Base-by-base conservation (phyloP, 495 filamentous ascomycete genomes). In the Cercophora sp. region DNA sequence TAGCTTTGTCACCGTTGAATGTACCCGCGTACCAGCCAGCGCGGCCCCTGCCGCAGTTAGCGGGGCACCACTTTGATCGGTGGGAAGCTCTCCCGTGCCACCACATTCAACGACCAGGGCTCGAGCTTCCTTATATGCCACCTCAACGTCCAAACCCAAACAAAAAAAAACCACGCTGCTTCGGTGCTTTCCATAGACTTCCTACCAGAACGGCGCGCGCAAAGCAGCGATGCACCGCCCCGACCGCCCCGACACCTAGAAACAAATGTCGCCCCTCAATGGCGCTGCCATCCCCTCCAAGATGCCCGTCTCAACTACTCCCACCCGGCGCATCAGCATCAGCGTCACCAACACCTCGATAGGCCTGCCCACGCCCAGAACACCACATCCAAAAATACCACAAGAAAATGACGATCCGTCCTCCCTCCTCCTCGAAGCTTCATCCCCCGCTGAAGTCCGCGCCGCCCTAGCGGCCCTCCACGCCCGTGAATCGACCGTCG, bases 381-480 rank as follows among this genome's bases (percentile, higher is more conserved):
- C 10, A 43, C 37, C 37, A 34, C 32, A 20, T 20, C 55, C 8
- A 39, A 40, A 9, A 32, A 26, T 8, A 24, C 37, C 10, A 15
- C 55, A 42, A 23, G 20, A 24, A 49, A 39, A 36, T 18, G 37
- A 37, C 49, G 49, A 56, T 34, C 57, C 71, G n/a, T 53, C 55
- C 51, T 53, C 70, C 48, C 58, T 64, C 61, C 79, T 93, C 60
- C 82, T 79, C 71, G 77, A 80, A 68, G 86, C 86, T 61, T 82
- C 79, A 49, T 85, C 85, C 58, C 71, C 91, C 52, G 76, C 84
- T 57, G 88, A 95, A 56, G 85, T 98, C 64, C 85, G 83, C 55
- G 78, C 85, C 50, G 81, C 86, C 22, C 78, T 98, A 49, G 76
- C 82, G 37, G 74, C 81, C 60, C 81, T 98, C 24, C 83, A 85